Percentiles rank a stretch among this genome's conserved stretches.
Evolutionary conservation across 2,329 filamentous ascomycete species (phyloP).

Genomic region (Clathrospora elynae): DNA sequence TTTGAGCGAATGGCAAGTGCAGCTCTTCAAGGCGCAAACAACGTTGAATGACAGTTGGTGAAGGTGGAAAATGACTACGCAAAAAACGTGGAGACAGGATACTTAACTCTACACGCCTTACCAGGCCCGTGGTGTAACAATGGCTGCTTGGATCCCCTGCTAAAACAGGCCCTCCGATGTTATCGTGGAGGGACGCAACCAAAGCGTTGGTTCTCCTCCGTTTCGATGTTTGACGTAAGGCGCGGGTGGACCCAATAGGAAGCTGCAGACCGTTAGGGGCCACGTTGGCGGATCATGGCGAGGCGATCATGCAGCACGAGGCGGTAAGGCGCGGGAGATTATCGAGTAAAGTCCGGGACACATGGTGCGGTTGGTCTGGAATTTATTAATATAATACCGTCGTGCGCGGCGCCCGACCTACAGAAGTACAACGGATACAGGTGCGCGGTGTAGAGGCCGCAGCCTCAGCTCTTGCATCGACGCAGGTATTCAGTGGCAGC

Average conservation of each 20-base stretch:
- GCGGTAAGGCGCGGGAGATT: conserved; percentile 26
- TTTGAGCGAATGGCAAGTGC: conserved; percentile 7
- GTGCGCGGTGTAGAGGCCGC: no score
- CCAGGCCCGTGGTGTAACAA: conserved; percentile 15
- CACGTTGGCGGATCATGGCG: conserved; percentile 16
- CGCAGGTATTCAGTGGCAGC: not conserved
- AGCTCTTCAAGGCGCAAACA: conserved; percentile 29
- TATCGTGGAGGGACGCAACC: conserved; percentile 14
- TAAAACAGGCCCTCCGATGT: conserved; percentile 14
- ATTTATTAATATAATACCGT: no score
- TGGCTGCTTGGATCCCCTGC: conserved; percentile 14
- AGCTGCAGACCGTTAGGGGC: not conserved
- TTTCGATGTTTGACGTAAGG: conserved; percentile 20
- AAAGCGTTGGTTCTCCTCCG: conserved; percentile 19
- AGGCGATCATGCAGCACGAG: conserved; percentile 20
- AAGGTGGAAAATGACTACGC: not conserved
- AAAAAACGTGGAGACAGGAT: conserved; percentile 10
- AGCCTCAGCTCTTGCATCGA: not conserved
- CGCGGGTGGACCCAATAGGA: conserved; percentile 19
- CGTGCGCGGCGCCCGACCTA: no score
- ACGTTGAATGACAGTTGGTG: conserved; percentile 4
- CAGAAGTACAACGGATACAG: no score
- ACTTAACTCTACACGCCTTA: conserved; percentile 11
- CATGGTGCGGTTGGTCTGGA: conserved; percentile 8
- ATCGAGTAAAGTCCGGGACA: conserved; percentile 7